A percentile compares a stretch with the other conserved stretches of the same genome.
Evolutionary conservation across 116 monocot genomes (phyloP).

Genomic region (Papilionanthe hybrid): DNA sequence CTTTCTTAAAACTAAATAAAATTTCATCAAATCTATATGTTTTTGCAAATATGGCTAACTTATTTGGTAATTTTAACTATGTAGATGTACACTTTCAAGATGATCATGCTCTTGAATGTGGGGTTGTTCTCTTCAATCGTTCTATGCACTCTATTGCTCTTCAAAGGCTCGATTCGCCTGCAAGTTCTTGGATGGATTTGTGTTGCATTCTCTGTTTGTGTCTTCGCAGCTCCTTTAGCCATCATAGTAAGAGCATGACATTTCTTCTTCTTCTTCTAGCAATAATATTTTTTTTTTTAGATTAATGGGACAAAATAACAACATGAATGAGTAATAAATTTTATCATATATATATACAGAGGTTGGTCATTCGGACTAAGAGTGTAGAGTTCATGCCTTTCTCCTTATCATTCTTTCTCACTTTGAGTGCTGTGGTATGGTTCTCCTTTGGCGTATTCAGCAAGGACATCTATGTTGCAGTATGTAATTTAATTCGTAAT

Average conservation of each 20-base stretch:
- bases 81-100: conserved; percentile 26
- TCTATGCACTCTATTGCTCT: conserved; percentile 28
- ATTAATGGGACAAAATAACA: background rate
- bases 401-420: conserved; percentile 36
- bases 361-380: conserved; percentile 18
- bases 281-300: background rate
- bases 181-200: conserved; percentile 45
- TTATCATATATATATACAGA: background rate
- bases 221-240: conserved; percentile 29
- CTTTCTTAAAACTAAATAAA: background rate
- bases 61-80: background rate
- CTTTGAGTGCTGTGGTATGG: conserved; percentile 33
- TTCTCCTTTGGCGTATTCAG: conserved; percentile 34
- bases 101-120: conserved; percentile 36
- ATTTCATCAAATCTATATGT: background rate
- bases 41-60: background rate
- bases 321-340: background rate
- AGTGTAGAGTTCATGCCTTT: conserved; percentile 54
- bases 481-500: conserved; percentile 5
- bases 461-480: conserved; percentile 38
- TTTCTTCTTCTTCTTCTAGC: too few species aligned
- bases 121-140: conserved; percentile 40
- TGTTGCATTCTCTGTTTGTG: conserved; percentile 33
- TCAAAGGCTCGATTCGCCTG: conserved; percentile 14
- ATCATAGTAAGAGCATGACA: conserved; percentile 29